Conservation (phyloP, 2,329 filamentous ascomycete species). For the Metarhizium brunneum region DNA sequence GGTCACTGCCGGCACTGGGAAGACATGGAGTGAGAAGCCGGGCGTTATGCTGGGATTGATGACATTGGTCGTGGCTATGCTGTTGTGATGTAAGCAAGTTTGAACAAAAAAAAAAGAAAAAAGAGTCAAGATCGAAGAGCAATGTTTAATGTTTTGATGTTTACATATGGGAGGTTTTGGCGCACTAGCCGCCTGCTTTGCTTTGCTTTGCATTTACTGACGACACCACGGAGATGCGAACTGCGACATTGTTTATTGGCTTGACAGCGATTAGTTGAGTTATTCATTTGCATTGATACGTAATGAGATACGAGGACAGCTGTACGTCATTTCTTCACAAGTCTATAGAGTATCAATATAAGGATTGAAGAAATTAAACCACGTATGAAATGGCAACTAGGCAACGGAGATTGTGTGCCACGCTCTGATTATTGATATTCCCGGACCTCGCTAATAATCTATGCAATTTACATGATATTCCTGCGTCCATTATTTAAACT, state of each 20-base stretch:
- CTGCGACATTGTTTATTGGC: not conserved
- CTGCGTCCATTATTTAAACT: too few species aligned
- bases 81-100: not conserved
- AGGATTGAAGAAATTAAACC: not conserved
- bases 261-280: not conserved
- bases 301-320: not conserved
- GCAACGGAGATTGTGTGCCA: not conserved
- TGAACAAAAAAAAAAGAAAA: not conserved
- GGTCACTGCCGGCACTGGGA: slow-evolving; percentile 1
- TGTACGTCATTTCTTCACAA: not conserved
- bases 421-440: not conserved
- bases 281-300: not conserved
- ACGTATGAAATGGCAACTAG: not conserved
- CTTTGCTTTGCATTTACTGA: not conserved
- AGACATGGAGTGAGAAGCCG: not conserved
- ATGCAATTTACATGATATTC: not conserved
- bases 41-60: not conserved
- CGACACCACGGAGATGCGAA: not conserved
- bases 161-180: not conserved
- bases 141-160: not conserved
- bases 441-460: not conserved
- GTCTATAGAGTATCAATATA: not conserved
- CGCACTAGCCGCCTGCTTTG: not conserved
- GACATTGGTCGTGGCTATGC: not conserved
- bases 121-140: too few species aligned